Percentiles rank a stretch among this genome's conserved stretches.
These are phyloP conservation scores for Grammothele lineata DNA, from an alignment of 768 basidiomycete genomes.

Conservation along the genomic window DNA sequence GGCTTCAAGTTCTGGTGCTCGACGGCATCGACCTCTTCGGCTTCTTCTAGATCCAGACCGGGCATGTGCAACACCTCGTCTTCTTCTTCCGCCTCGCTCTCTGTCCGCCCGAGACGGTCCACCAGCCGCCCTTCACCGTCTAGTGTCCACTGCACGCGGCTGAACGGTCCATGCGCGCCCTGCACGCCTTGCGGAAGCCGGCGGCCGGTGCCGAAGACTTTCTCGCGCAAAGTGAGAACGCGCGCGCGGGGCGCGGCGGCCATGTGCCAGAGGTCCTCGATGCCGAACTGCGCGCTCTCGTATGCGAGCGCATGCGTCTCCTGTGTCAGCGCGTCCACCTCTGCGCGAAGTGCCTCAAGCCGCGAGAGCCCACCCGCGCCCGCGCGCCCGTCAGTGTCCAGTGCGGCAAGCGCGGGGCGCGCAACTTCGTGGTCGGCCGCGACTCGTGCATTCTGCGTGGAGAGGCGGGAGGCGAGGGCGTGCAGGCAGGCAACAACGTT, in stretches of 20 bases:
- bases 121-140: slow-evolving; percentile 61
- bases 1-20: slow-evolving; percentile 59
- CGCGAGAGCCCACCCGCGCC: slow-evolving; percentile 45
- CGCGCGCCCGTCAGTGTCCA: too few species aligned
- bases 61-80: slow-evolving; percentile 28
- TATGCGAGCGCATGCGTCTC: slow-evolving; percentile 66
- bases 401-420: slow-evolving; percentile 39
- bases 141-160: slow-evolving; percentile 66
- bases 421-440: slow-evolving; percentile 57
- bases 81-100: slow-evolving; percentile 77
- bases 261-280: slow-evolving; percentile 63
- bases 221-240: slow-evolving; percentile 60
- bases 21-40: slow-evolving; percentile 50
- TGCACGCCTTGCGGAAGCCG: slow-evolving; percentile 48
- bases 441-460: slow-evolving; percentile 50
- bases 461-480: slow-evolving; percentile 53
- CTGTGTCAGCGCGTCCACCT: slow-evolving; percentile 51
- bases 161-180: slow-evolving; percentile 56
- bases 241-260: slow-evolving; percentile 57
- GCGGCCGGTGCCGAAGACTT: slow-evolving; percentile 62
- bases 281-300: slow-evolving; percentile 64
- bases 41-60: slow-evolving; percentile 23
- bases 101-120: slow-evolving; percentile 65
- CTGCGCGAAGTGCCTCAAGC: slow-evolving; percentile 46
- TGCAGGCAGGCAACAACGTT: slow-evolving; percentile 60